Conservation (phyloP, 2,329 filamentous ascomycete species). For the Aspergillus flavus region DNA sequence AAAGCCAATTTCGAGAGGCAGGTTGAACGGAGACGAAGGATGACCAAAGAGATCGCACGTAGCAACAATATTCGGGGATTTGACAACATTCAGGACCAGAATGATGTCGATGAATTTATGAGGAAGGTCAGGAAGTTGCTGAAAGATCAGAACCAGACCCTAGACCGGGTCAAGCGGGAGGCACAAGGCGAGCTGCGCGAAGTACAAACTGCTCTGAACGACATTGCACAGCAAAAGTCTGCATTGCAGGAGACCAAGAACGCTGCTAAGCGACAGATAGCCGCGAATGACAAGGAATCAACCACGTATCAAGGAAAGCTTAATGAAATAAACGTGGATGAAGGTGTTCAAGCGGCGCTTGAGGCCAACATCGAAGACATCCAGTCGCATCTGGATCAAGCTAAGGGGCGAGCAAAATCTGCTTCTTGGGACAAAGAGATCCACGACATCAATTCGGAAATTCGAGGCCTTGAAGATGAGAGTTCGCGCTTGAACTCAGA, state of each 20-base stretch:
- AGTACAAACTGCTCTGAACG: slow-evolving; percentile 71
- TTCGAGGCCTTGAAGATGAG: slow-evolving; percentile 71
- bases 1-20: slow-evolving; percentile 86
- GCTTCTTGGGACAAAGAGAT: slow-evolving; percentile 73
- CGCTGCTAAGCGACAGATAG: slow-evolving; percentile 71
- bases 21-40: slow-evolving; percentile 67
- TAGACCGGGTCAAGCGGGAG: slow-evolving; percentile 74
- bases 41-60: slow-evolving; percentile 77
- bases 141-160: slow-evolving; percentile 74
- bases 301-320: slow-evolving; percentile 67
- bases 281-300: slow-evolving; percentile 71
- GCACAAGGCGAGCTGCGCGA: slow-evolving; percentile 73
- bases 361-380: slow-evolving; percentile 74
- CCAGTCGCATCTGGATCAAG: slow-evolving; percentile 62
- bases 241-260: slow-evolving; percentile 74
- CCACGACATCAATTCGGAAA: slow-evolving; percentile 63
- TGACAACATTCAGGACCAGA: slow-evolving; percentile 75
- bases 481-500: slow-evolving; percentile 75
- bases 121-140: slow-evolving; percentile 73
- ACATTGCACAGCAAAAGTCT: slow-evolving; percentile 73
- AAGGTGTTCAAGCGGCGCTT: slow-evolving; percentile 77
- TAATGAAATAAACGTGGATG: slow-evolving; percentile 77
- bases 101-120: slow-evolving; percentile 74
- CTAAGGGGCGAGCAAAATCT: slow-evolving; percentile 64
- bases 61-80: slow-evolving; percentile 81